Percentiles rank a stretch among this genome's conserved stretches.
phyloP scores from a whole-genome alignment of 148 eudicot genomes.

The Rhododendron henanense region DNA sequence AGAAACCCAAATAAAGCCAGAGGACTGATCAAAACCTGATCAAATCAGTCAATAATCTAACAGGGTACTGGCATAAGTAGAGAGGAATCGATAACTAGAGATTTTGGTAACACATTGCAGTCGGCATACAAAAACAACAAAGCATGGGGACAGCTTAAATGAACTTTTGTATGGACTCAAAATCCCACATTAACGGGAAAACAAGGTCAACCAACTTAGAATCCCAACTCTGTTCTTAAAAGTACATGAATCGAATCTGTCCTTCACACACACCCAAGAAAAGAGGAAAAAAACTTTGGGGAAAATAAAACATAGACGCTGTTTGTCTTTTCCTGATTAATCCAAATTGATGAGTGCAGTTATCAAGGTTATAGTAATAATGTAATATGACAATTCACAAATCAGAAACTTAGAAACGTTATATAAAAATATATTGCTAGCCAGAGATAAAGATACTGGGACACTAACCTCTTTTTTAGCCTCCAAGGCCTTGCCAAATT shows the following conservation, averaged over 20 bases:
- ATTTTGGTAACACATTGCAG: neutral
- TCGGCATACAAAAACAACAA: neutral
- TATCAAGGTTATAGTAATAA: neutral
- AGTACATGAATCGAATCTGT: neutral
- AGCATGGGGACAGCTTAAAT: neutral
- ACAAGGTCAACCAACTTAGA: neutral
- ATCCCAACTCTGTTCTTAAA: neutral
- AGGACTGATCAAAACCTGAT: neutral
- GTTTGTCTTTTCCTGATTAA: neutral
- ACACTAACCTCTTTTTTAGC: conserved; percentile 56
- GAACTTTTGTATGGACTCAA: neutral
- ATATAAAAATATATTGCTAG: neutral
- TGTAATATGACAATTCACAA: neutral
- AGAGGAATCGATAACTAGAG: neutral
- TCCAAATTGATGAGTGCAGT: neutral
- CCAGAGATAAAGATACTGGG: neutral
- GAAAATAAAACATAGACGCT: neutral
- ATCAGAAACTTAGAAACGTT: neutral
- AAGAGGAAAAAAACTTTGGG: neutral
- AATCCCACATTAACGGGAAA: neutral
- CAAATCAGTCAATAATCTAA: neutral
- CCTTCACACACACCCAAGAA: neutral
- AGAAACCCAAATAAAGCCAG: neutral
- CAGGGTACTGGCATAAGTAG: neutral
- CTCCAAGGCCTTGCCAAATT: conserved; percentile 55